Evolutionary conservation across 768 basidiomycete species (phyloP).

Genomic region (Phallus indusiatus): DNA sequence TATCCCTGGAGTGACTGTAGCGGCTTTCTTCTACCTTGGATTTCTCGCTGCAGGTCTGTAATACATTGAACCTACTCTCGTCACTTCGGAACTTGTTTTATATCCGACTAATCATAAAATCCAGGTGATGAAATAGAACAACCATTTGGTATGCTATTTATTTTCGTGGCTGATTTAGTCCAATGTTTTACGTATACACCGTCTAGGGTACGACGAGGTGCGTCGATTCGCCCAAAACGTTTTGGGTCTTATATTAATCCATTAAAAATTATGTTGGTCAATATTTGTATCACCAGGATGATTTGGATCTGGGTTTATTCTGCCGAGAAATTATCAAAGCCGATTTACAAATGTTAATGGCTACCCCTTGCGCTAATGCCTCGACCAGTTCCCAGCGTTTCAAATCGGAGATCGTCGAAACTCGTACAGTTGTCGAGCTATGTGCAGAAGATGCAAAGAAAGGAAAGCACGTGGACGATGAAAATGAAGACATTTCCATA

Average conservation of each 20-base stretch:
- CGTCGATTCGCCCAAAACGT: slow-evolving; percentile 12
- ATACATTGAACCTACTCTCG: slow-evolving; percentile 11
- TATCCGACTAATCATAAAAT: slow-evolving; percentile 14
- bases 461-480: too few relatives aligned
- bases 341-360: slow-evolving; percentile 47
- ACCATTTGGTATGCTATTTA: slow-evolving; percentile 41
- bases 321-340: slow-evolving; percentile 44
- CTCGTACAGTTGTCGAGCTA: slow-evolving; percentile 2
- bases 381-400: slow-evolving; percentile 27
- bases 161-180: neutral
- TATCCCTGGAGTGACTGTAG: slow-evolving; percentile 55
- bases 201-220: slow-evolving; percentile 51
- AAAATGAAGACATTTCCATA: too few relatives aligned
- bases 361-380: slow-evolving; percentile 41
- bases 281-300: too few relatives aligned
- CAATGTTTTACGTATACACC: neutral
- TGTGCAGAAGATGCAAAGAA: neutral
- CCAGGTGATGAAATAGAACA: slow-evolving; percentile 54
- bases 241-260: too few relatives aligned
- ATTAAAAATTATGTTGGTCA: too few relatives aligned
- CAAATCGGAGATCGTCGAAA: slow-evolving; percentile 1
- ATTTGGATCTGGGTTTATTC: slow-evolving; percentile 59
- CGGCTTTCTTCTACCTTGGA: slow-evolving; percentile 66
- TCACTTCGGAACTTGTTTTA: slow-evolving; percentile 18
- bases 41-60: slow-evolving; percentile 51